A percentile compares a stretch with the other conserved stretches of the same genome.
phyloP scores from a whole-genome alignment of 805 yeast species.

The Torulaspora gathmanii region DNA sequence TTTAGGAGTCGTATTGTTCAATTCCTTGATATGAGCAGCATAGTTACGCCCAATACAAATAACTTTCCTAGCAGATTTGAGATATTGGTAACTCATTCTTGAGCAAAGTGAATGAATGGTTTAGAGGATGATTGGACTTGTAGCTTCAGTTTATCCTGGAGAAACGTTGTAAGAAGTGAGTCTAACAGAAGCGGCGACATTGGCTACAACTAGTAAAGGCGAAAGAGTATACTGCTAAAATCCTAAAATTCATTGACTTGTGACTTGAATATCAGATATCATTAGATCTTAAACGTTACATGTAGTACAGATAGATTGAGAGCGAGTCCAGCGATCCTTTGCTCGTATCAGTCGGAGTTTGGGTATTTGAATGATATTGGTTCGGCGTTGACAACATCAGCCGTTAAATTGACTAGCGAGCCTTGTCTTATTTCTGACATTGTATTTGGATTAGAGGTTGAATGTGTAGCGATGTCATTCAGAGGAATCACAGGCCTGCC shows the following conservation, averaged over 20 bases:
- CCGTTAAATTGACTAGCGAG: conserved; percentile 12
- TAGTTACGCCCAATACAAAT: conserved; percentile 96
- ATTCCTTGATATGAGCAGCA: conserved; percentile 91
- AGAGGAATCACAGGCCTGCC: conserved; percentile 13
- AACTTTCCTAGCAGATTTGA: conserved; percentile 66
- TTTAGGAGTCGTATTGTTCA: conserved; percentile 73
- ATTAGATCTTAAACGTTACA: background rate
- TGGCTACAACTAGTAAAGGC: too few species aligned
- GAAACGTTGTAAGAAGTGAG: background rate
- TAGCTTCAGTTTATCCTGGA: background rate
- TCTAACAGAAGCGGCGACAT: too few species aligned
- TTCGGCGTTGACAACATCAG: conserved; percentile 4
- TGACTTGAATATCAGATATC: background rate
- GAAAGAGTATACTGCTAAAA: too few species aligned
- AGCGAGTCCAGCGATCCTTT: background rate
- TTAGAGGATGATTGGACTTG: background rate
- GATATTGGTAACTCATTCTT: conserved; percentile 47
- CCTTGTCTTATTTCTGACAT: conserved; percentile 10
- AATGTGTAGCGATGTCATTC: conserved; percentile 4
- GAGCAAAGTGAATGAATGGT: background rate
- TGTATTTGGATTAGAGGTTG: conserved; percentile 2
- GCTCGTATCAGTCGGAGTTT: conserved; percentile 7
- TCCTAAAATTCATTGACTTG: too few species aligned
- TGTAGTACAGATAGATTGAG: background rate
- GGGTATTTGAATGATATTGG: conserved; percentile 10